These are phyloP conservation scores for Blastocystis sp. DNA, from an alignment of 352 stramenopile species.

Conservation along the genomic window DNA sequence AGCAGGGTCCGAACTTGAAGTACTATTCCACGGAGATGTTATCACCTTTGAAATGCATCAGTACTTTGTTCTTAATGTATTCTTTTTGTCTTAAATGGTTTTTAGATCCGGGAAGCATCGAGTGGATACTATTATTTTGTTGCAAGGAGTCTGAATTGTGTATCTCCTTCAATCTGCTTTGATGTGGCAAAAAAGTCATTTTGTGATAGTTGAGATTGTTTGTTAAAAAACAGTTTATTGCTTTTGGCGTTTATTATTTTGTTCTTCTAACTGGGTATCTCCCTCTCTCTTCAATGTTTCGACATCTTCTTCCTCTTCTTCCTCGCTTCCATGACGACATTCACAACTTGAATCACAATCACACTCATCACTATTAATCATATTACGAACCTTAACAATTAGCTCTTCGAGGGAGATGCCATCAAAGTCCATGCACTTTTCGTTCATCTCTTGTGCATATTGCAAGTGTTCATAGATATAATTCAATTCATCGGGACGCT, in stretches of 20 bases:
- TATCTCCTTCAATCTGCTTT: neutral
- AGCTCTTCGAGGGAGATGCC: constrained; percentile 26
- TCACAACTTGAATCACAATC: constrained; percentile 2
- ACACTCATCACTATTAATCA: neutral
- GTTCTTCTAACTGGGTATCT: neutral
- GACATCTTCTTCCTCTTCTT: constrained; percentile 25
- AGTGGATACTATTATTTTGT: neutral
- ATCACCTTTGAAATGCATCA: neutral
- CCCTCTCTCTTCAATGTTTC: neutral
- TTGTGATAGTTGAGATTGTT: constrained; percentile 12
- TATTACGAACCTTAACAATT: neutral
- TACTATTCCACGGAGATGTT: neutral
- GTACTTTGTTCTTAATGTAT: constrained; percentile 41
- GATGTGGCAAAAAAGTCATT: neutral
- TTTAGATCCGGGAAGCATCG: neutral
- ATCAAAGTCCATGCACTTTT: constrained; percentile 37
- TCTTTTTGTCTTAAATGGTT: neutral
- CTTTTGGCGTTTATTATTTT: neutral
- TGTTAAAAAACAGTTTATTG: neutral
- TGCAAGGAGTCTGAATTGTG: constrained; percentile 1
- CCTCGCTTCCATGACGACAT: neutral
- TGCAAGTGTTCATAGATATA: neutral
- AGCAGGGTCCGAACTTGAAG: neutral
- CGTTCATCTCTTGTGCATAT: constrained; percentile 1
- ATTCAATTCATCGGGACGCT: neutral